Evolutionary conservation across 2,329 filamentous ascomycete genomes (phyloP), one percentile per base, ranked within the genome.

Genomic region (Aspergillaceae sp.): DNA sequence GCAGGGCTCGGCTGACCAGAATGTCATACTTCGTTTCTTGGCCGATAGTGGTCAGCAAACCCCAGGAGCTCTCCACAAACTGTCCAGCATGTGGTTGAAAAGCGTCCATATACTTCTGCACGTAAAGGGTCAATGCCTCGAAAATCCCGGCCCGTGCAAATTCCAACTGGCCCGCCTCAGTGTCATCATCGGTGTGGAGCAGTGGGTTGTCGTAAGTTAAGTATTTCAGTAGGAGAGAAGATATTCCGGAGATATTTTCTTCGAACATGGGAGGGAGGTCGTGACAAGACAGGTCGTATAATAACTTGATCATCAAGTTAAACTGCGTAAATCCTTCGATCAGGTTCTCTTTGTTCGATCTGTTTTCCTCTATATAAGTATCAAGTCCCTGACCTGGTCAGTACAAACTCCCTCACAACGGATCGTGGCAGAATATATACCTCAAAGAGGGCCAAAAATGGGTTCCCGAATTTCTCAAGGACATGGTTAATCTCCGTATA

Each of bases 401-500:
- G 48, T 28, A 52, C 46, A 42, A n/a, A 28, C 2, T n/a, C 4
- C 11, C 8, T n/a, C 29, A 19, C 5, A 7, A n/a, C 29, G 3
- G 3, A 28, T 29, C 27, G 34, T 11, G 29, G 27, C 10, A 27
- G 34, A 40, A 43, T 5, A 63, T 73, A 64, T 74, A 87, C 84
- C 58, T 80, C 78, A 56, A 96, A 80, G 50, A 97, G 77, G 46
- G 80, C 76, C 46, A 97, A 75, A 65, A 94, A 97, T 0, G 92
- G 85, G 35, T 79, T 73, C 48, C 87, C 86, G 66, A 98, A 97
- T 48, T 83, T 88, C 50, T 74, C 73, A 44, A 98, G 78, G 47
- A 98, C 94, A 72, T 98, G 92, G 68, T 95, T 92, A 73, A 98
- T 94, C 70, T 98, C 92, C 33, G 82, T 86, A 67, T 89, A 98